These are phyloP conservation scores for Aspergillus ellipticus DNA, from an alignment of 495 filamentous ascomycete species.

Conservation along the genomic window DNA sequence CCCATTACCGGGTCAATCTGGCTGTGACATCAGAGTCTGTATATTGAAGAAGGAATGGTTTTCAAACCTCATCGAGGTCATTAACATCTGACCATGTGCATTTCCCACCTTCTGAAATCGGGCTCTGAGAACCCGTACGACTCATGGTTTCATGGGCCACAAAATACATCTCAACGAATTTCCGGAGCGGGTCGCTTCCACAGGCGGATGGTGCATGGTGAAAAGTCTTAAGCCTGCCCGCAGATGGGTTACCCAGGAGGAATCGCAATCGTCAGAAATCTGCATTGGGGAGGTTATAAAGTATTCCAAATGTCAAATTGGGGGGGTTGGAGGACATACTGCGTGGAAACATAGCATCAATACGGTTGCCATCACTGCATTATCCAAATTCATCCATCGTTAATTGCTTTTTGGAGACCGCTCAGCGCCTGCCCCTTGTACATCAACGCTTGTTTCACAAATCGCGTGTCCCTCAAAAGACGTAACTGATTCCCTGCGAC, in stretches of 20 bases:
- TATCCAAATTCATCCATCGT: neutral
- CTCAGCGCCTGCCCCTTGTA: constrained; percentile 14
- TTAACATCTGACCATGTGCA: constrained; percentile 13
- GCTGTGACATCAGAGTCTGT: neutral
- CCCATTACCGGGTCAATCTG: constrained; percentile 19
- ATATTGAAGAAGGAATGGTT: neutral
- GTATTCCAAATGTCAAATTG: no score
- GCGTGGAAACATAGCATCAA: constrained; percentile 24
- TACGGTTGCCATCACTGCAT: constrained; percentile 16
- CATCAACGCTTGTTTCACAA: constrained; percentile 2
- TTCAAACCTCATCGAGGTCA: constrained; percentile 19
- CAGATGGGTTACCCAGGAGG: constrained; percentile 20
- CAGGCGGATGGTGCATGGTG: neutral
- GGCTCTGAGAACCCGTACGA: constrained; percentile 8
- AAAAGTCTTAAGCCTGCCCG: constrained; percentile 14
- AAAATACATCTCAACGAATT: constrained; percentile 22
- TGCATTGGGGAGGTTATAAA: neutral
- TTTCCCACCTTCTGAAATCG: neutral
- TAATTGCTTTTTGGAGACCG: constrained; percentile 11
- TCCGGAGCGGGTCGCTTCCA: constrained; percentile 2
- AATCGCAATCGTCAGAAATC: constrained; percentile 18
- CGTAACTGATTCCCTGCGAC: constrained; percentile 17
- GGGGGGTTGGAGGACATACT: no score
- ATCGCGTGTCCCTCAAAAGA: constrained; percentile 10
- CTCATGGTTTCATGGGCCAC: constrained; percentile 22